phyloP scores from a whole-genome alignment of 495 filamentous ascomycete genomes.

The Talaromyces adpressus region DNA sequence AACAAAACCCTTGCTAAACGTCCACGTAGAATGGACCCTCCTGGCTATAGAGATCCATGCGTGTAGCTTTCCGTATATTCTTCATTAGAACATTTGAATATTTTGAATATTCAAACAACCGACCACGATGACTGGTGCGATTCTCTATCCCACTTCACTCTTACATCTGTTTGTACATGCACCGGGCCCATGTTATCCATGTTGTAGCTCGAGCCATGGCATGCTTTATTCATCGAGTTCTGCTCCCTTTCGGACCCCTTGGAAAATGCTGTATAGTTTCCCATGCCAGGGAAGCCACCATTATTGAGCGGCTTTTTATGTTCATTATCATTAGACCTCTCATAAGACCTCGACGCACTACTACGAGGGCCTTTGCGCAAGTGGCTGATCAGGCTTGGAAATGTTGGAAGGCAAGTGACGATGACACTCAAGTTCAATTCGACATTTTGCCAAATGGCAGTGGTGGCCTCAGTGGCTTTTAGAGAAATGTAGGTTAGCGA shows the following conservation, averaged over 20 bases:
- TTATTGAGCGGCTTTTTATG: slow-evolving; percentile 1
- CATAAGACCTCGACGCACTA: slow-evolving; percentile 1
- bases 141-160: not conserved
- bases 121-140: not conserved
- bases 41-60: slow-evolving; percentile 1
- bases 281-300: not conserved
- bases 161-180: slow-evolving; percentile 1
- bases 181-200: not conserved
- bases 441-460: slow-evolving; percentile 1
- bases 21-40: slow-evolving; percentile 1
- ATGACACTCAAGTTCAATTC: slow-evolving; percentile 1
- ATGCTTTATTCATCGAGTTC: slow-evolving; percentile 2
- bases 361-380: slow-evolving; percentile 1
- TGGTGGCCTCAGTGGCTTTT: not conserved
- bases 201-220: slow-evolving; percentile 1
- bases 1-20: slow-evolving; percentile 2
- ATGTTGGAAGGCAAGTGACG: slow-evolving; percentile 1
- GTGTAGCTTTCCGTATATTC: not conserved
- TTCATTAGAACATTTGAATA: slow-evolving; percentile 1
- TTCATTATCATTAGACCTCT: slow-evolving; percentile 2
- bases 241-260: not conserved
- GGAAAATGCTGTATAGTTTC: not conserved
- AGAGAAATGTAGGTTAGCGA: slow-evolving; percentile 1
- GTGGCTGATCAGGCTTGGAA: slow-evolving; percentile 1
- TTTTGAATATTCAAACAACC: slow-evolving; percentile 1